These are phyloP conservation scores for Tuber microsphaerosporum DNA, from an alignment of 495 filamentous ascomycete species.

Conservation along the genomic window DNA sequence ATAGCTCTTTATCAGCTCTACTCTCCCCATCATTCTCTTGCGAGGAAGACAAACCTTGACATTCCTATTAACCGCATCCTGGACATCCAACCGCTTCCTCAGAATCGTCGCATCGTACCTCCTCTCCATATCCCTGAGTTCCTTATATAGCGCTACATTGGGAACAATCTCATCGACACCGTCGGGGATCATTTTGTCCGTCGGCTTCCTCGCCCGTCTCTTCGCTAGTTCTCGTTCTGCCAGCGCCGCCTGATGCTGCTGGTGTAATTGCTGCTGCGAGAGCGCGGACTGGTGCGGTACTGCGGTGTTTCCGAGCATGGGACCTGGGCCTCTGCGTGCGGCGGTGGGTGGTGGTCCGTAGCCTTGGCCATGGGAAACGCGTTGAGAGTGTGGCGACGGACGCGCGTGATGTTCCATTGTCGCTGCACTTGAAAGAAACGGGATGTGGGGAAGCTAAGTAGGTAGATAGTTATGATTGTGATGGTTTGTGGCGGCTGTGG, in stretches of 20 bases:
- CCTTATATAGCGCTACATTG: constrained; percentile 71
- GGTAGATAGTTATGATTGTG: not conserved
- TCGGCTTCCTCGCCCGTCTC: constrained; percentile 75
- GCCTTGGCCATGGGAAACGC: constrained; percentile 20
- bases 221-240: constrained; percentile 60
- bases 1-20: not conserved
- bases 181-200: constrained; percentile 88
- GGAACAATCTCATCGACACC: constrained; percentile 80
- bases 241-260: constrained; percentile 52
- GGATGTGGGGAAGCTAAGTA: not conserved
- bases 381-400: constrained; percentile 22
- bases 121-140: constrained; percentile 78
- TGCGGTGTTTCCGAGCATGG: constrained; percentile 50
- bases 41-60: constrained; percentile 53
- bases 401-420: constrained; percentile 30
- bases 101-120: constrained; percentile 89
- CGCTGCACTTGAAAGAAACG: not conserved
- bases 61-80: constrained; percentile 71
- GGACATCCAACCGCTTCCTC: constrained; percentile 83
- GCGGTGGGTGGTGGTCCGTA: constrained; percentile 23
- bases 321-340: constrained; percentile 45
- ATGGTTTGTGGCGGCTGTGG: not conserved
- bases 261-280: constrained; percentile 50
- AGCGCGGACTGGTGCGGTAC: constrained; percentile 46
- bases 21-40: not conserved